Percentiles rank a stretch among this genome's conserved stretches.
Conservation (phyloP, 495 filamentous ascomycete species). For the Aspergillus campestris region DNA sequence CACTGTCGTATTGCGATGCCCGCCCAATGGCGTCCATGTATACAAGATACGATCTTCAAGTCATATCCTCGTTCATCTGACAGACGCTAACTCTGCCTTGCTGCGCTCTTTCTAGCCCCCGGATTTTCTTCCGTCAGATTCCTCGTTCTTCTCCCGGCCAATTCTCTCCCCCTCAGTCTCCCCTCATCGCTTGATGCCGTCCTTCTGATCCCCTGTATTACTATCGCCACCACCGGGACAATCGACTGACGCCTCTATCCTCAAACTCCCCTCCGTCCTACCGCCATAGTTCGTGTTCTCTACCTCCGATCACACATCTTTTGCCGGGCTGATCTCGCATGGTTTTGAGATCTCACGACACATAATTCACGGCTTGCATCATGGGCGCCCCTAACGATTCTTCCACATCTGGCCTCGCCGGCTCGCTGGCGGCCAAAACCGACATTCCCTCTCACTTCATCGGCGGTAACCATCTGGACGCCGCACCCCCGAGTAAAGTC, state of each 20-base stretch:
- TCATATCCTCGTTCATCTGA: too few species aligned
- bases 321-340: slow-evolving; percentile 9
- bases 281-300: background rate
- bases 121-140: background rate
- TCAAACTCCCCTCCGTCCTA: background rate
- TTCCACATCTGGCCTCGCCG: slow-evolving; percentile 42
- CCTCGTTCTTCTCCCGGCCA: background rate
- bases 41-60: too few species aligned
- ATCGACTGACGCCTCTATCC: too few species aligned
- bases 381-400: slow-evolving; percentile 35
- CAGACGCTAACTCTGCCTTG: background rate
- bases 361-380: slow-evolving; percentile 20
- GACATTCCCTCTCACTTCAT: slow-evolving; percentile 88
- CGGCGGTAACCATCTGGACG: slow-evolving; percentile 79
- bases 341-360: slow-evolving; percentile 14
- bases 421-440: slow-evolving; percentile 64
- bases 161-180: background rate
- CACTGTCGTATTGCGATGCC: background rate
- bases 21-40: too few species aligned
- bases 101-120: background rate
- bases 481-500: slow-evolving; percentile 67
- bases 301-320: background rate
- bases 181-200: background rate
- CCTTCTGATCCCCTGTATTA: background rate
- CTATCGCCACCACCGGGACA: background rate